phyloP scores from a whole-genome alignment of 2,329 filamentous ascomycete species.

The Colletotrichum noveboracense region DNA sequence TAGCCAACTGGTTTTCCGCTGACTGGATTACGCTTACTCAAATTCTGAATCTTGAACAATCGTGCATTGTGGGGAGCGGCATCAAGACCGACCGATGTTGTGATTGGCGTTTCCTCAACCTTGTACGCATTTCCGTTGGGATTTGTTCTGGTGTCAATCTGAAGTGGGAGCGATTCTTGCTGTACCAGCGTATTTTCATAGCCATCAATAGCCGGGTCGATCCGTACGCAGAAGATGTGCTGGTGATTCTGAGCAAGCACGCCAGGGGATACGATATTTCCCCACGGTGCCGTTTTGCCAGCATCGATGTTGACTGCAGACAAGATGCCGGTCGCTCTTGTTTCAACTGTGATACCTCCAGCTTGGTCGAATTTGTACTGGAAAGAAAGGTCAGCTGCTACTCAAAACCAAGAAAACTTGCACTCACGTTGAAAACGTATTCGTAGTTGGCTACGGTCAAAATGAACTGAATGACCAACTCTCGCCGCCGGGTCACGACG shows the following conservation, averaged over 20 bases:
- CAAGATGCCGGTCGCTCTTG: conserved; percentile 70
- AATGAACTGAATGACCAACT: conserved; percentile 2
- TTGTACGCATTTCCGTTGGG: conserved; percentile 51
- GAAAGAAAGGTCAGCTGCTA: neutral
- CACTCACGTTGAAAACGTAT: conserved; percentile 59
- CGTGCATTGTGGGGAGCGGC: conserved; percentile 34
- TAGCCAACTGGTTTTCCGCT: conserved; percentile 37
- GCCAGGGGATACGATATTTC: conserved; percentile 57
- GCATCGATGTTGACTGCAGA: conserved; percentile 43
- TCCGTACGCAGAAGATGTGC: conserved; percentile 57
- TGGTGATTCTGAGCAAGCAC: conserved; percentile 62
- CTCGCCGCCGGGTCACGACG: conserved; percentile 51
- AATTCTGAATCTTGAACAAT: conserved; percentile 39
- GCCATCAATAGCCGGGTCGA: conserved; percentile 60
- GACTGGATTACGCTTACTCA: conserved; percentile 30
- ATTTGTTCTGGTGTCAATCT: conserved; percentile 42
- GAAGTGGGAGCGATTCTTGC: neutral
- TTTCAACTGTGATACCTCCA: conserved; percentile 65
- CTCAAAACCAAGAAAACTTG: fast-evolving
- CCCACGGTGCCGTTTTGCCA: conserved; percentile 44
- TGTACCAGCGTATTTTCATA: conserved; percentile 49
- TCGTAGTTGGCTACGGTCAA: conserved; percentile 68
- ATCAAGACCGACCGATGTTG: conserved; percentile 39
- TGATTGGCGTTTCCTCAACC: conserved; percentile 48
- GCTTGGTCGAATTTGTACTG: conserved; percentile 66